Evolutionary conservation across 2,329 filamentous ascomycete genomes (phyloP), one percentile per base, ranked within the genome.

Genomic region (Ilyonectria sp.): DNA sequence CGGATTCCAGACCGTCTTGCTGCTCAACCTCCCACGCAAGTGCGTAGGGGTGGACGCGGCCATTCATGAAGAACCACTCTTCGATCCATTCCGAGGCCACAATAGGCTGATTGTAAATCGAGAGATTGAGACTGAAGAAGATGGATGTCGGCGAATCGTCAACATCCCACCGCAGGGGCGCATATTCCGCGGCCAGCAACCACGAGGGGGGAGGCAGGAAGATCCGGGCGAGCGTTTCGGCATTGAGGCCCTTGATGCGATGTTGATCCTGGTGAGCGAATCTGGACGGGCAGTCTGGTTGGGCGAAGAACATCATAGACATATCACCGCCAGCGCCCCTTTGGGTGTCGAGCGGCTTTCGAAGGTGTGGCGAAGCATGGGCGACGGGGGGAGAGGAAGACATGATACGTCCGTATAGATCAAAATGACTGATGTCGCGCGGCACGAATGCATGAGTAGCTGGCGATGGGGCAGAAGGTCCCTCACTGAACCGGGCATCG

Each of bases 221-320:
- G 11, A 43, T n/a, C 6, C 15, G 37, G 11, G 37, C 37, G 6
- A 43, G 11, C 11, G 37, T n/a, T n/a, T 43, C 37, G 37, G 37
- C 37, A 43, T 43, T 43, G 11, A 43, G 37, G 15, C 37, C 37
- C 15, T n/a, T 49, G 23, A 40, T 29, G 40, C 19, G 40, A 47
- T 19, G 55, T 3, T 49, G 6, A 1, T 31, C 26, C 17, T 10
- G 9, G 37, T n/a, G 11, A n/a, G 11, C 15, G 37, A 43, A 43
- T 43, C 37, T 15, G 15, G 37, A 15, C 2, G 15, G 11, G 11
- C 11, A 15, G 17, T n/a, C 37, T 43, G 37, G 37, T 43, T 43
- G 37, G 37, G 40, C 40, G 55, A 35, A 35, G 43, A 47, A 33
- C 15, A 46, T 47, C 31, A 58, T 35, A 8, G 55, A 58, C 40